Base-by-base conservation (phyloP, 306 rosid genomes). In the Sechiopsis laciniata region DNA sequence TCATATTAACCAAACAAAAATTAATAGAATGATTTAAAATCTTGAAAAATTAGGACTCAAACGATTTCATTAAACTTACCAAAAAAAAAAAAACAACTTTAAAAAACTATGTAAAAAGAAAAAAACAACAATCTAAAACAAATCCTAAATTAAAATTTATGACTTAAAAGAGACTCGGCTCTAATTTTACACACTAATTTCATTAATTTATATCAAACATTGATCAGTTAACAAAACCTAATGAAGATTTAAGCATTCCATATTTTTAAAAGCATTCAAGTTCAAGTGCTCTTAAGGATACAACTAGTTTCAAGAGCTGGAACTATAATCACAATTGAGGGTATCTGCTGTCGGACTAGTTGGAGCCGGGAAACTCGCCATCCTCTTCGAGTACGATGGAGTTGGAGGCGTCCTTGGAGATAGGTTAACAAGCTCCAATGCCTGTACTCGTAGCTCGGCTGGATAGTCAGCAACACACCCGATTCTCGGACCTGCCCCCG, bases 381-480 rank as follows among this genome's bases (percentile, higher is more conserved):
- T 29, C 22, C 32, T 73, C 78, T 70, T 70, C 24, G 58, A 50
- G 45, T 83, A 53, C 4, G 81, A 76, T 53, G 95, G 95, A 14
- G 92, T 83, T 2, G 86, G 86, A 21, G 91, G 85, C 62, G 61
- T 10, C 60, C 73, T 84, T 42, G 99, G 97, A 79, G 96, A 91
- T 46, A 94, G 91, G 82, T 82, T 80, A 40, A 89, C 84, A 76
- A 88, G 85, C 77, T 91, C 99, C 76, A 95, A 74, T 19, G 99
- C 99, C 78, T 91, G 97, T 6, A 32, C 72, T 74, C 97, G 87
- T 74, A 95, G 83, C 80, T 91, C 90, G 0, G 73, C 77, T 3
- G 99, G 99, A 76, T 91, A 95, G 75, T 95, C 99, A 59, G 92
- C 92, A 35, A 95, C 92, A 73, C 97, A 95, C 19, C 99, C 97